Base-by-base conservation (phyloP, 1,139 yeast genomes). In the Candida tropicalis region DNA sequence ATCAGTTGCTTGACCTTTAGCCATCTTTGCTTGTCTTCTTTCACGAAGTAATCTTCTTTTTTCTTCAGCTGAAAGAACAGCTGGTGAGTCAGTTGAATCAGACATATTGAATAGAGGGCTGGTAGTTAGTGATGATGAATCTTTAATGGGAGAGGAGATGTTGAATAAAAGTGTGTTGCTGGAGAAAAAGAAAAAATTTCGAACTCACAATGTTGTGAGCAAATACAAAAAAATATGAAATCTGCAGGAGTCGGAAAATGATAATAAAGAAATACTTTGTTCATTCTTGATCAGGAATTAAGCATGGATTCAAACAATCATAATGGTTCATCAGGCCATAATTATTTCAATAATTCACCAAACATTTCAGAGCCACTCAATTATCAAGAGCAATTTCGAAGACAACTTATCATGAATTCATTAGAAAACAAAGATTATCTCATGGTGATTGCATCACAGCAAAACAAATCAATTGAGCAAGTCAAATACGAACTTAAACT, bases 11-110 rank as follows among this genome's bases (percentile, higher is more conserved):
- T 75, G 74, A 3, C 86, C 84, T 47, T 77, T 70, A 42, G 74
- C 70, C 72, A 85, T 75, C 60, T 83, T 84, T 51, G 87, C 85
- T 40, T 81, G 84, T 53, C 91, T 73, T 57, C 89, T 75, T 57
- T 85, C 90, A 48, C 90, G 73, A 31, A 84, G 64, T 23, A 82
- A 55, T 45, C 72, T 68, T 54, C 83, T 77, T 64, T 80, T 83
- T 55, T 85, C 91, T 35, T 81, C 84, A 4, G 82, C 85, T 24
- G 77, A 60, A 41, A 77, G 40, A 40, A 62, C 39, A 15, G 49
- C 66, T 16, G 66, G 51, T 5, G 24, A 11, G 63, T 65, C 63
- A n/a, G 10, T 27, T 28, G 48, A 15, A 15, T 41, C 41, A 13
- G 48, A 40, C 49, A 46, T 46, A 33, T 38, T 12, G 43, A 45